These are phyloP conservation scores for Xylaria sp. DNA, from an alignment of 2,329 filamentous ascomycete genomes.

Conservation along the genomic window DNA sequence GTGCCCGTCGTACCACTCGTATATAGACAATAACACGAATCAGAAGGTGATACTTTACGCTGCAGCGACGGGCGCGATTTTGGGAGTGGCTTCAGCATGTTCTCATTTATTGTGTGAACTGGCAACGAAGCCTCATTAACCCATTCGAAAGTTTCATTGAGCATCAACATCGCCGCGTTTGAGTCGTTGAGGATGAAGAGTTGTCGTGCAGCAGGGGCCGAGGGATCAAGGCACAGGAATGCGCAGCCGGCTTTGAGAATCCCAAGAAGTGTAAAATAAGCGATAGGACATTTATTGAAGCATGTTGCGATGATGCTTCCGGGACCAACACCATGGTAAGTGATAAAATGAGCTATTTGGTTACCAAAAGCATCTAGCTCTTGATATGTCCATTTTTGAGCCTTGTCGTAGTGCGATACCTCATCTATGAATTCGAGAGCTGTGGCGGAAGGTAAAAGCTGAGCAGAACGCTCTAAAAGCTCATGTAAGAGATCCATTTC, in stretches of 20 bases:
- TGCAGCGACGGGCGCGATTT: constrained; percentile 41
- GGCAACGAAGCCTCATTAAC: constrained; percentile 51
- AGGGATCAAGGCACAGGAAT: constrained; percentile 82
- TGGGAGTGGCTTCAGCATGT: constrained; percentile 41
- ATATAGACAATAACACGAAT: constrained; percentile 84
- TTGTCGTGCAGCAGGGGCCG: constrained; percentile 76
- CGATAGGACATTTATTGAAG: constrained; percentile 86
- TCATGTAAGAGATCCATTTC: constrained; percentile 74
- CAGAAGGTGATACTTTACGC: constrained; percentile 56
- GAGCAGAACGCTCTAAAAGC: constrained; percentile 75
- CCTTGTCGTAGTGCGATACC: constrained; percentile 59
- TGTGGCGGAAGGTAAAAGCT: constrained; percentile 62
- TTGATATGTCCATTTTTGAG: constrained; percentile 75
- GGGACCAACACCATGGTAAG: constrained; percentile 56
- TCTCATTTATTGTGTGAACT: constrained; percentile 50
- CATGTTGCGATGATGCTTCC: constrained; percentile 78
- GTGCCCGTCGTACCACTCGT: constrained; percentile 88
- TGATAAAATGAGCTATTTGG: constrained; percentile 73
- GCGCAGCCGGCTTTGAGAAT: constrained; percentile 84
- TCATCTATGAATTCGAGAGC: constrained; percentile 80
- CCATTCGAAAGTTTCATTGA: constrained; percentile 50
- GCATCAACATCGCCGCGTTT: constrained; percentile 69
- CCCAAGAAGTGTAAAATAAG: constrained; percentile 83
- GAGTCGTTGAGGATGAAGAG: constrained; percentile 83
- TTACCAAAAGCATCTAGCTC: constrained; percentile 78